Percentiles rank a stretch among this genome's conserved stretches.
Evolutionary conservation across 495 filamentous ascomycete species (phyloP).

Genomic region (Aspergillus hancockii): DNA sequence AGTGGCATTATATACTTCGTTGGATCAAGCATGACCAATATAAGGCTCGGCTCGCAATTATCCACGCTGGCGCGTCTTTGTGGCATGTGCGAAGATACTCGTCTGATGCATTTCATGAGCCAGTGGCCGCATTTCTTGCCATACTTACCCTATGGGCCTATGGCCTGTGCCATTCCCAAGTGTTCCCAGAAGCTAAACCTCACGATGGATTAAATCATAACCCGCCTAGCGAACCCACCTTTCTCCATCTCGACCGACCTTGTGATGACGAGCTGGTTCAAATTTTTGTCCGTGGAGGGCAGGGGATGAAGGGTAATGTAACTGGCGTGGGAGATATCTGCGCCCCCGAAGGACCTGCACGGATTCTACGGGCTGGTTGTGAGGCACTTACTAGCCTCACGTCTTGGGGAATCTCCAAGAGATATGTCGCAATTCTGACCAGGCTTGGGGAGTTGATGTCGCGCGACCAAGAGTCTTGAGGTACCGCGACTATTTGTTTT

Average conservation of each 20-base stretch:
- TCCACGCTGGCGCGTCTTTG: constrained; percentile 51
- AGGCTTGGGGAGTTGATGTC: constrained; percentile 30
- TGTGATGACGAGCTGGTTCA: constrained; percentile 57
- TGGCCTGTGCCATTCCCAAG: constrained; percentile 33
- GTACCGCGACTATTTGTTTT: not conserved
- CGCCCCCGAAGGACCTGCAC: constrained; percentile 40
- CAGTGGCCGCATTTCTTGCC: constrained; percentile 47
- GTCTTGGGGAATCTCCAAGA: constrained; percentile 43
- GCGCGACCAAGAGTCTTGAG: not conserved
- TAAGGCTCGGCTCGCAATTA: constrained; percentile 56
- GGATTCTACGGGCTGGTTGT: constrained; percentile 43
- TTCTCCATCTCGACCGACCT: constrained; percentile 53
- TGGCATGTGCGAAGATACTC: constrained; percentile 54
- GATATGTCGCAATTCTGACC: constrained; percentile 33
- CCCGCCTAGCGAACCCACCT: constrained; percentile 25
- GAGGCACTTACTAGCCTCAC: constrained; percentile 37
- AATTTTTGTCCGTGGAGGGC: constrained; percentile 50
- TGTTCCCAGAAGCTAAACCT: constrained; percentile 11
- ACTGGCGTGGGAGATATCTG: constrained; percentile 54
- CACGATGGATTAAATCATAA: constrained; percentile 13
- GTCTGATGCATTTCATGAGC: constrained; percentile 51
- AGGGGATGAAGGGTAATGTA: constrained; percentile 47
- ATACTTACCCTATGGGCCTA: constrained; percentile 56
- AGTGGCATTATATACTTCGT: constrained; percentile 46
- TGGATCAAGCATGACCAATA: constrained; percentile 55